Evolutionary conservation across 2,329 filamentous ascomycete species (phyloP), one percentile per base, ranked within the genome.

Genomic region (Fusarium pseudoanthophilum): DNA sequence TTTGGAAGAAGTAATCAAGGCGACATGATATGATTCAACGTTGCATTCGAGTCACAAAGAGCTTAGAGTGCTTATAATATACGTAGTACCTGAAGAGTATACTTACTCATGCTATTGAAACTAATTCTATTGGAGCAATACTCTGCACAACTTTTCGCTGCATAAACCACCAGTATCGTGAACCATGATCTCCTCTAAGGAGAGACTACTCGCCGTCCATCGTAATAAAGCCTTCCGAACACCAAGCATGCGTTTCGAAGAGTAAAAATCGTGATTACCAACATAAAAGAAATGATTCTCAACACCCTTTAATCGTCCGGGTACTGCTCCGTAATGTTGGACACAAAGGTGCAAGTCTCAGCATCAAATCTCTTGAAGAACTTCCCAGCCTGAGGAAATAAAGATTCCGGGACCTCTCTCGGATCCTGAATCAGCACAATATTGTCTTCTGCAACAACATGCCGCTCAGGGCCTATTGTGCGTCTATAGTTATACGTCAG

Each of bases 341-440:
- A 97, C 37, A 97, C 87, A 83, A 98, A 99, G 8, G 83, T 86
- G 74, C 90, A 90, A 1, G 83, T 86, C 39, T 84, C 84, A 9
- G 81, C 78, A 81, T 98, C 93, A 86, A 95, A 98, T 46, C 94
- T 87, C 82, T 94, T 97, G 82, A 99, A 98, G 81, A 93, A 94
- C 76, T 92, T 92, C 1, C 96, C 96, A 7, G 95, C 94, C 74
- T 93, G 82, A 51, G 86, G 85, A 78, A 94, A 87, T 70, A 97
- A 85, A 30, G 88, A 77, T 8, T 87, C 83, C 1, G 88, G 86
- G 5, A 92, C 85, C 74, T 73, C 83, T 80, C 58, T 80, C 52
- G 77, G 75, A 60, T 88, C 82, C 10, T 78, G 80, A 46, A 94
- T 83, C n/a, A 91, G 82, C 65, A 91, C 84, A 63, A 98, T 92